These are phyloP conservation scores for Mucor irregularis DNA, from an alignment of 371 early-diverging fungal species.

Conservation along the genomic window DNA sequence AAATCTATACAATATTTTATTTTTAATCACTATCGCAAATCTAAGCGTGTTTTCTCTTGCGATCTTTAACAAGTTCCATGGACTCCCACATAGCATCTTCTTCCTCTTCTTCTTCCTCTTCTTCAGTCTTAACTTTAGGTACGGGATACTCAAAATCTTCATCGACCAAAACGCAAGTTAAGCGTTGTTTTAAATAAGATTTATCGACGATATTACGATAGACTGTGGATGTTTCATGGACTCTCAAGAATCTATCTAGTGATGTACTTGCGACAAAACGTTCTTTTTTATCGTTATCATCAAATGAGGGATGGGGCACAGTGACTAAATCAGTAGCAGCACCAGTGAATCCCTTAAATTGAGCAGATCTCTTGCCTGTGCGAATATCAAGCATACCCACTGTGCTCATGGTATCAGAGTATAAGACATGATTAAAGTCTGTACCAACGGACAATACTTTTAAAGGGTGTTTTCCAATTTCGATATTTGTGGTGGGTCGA, in stretches of 20 bases:
- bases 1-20: no score
- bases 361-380: conserved; percentile 54
- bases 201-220: conserved; percentile 64
- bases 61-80: conserved; percentile 21
- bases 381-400: conserved; percentile 69
- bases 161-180: conserved; percentile 72
- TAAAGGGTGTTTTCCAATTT: conserved; percentile 73
- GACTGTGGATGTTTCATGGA: conserved; percentile 67
- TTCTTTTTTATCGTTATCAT: background rate
- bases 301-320: conserved; percentile 29
- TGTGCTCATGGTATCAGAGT: conserved; percentile 76
- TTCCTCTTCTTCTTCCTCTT: conserved; percentile 47
- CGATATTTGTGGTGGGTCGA: conserved; percentile 68
- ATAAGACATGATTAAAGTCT: conserved; percentile 62
- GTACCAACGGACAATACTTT: conserved; percentile 47
- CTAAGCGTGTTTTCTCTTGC: conserved; percentile 22
- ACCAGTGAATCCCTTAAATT: conserved; percentile 73
- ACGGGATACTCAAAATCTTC: conserved; percentile 44
- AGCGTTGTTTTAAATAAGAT: conserved; percentile 80
- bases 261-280: conserved; percentile 63
- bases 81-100: conserved; percentile 59
- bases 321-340: conserved; percentile 61
- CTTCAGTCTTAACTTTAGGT: conserved; percentile 26
- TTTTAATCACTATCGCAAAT: background rate
- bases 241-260: conserved; percentile 76